Evolutionary conservation across 2,329 filamentous ascomycete species (phyloP).

Genomic region (Seiridium unicorne): DNA sequence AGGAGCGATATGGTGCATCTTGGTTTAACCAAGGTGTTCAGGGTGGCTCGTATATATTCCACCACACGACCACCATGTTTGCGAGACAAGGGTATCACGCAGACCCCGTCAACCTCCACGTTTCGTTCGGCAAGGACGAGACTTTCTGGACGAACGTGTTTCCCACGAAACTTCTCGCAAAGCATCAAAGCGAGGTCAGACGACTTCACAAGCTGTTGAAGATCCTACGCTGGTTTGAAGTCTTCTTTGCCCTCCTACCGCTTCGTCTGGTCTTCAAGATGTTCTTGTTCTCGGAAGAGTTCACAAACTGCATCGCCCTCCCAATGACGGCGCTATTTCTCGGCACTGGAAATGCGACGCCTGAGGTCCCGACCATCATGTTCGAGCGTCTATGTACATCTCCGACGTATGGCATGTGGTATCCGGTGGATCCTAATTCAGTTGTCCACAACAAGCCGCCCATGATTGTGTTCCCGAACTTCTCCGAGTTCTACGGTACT

Average conservation of each 20-base stretch:
- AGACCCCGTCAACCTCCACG: slow-evolving; percentile 53
- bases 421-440: slow-evolving; percentile 33
- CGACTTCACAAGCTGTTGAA: slow-evolving; percentile 48
- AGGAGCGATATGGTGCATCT: slow-evolving; percentile 55
- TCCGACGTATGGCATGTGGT: slow-evolving; percentile 60
- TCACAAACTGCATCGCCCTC: slow-evolving; percentile 25
- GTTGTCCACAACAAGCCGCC: slow-evolving; percentile 46
- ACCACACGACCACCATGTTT: slow-evolving; percentile 59
- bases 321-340: slow-evolving; percentile 36
- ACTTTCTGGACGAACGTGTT: slow-evolving; percentile 58
- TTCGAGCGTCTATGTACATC: slow-evolving; percentile 32
- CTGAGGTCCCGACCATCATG: slow-evolving; percentile 30
- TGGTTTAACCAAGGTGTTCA: slow-evolving; percentile 65
- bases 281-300: slow-evolving; percentile 30
- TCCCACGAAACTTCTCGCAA: slow-evolving; percentile 47
- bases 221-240: slow-evolving; percentile 49
- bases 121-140: slow-evolving; percentile 55
- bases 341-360: slow-evolving; percentile 31
- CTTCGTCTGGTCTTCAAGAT: slow-evolving; percentile 26
- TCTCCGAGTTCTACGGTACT: slow-evolving; percentile 51
- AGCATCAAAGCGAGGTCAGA: slow-evolving; percentile 48
- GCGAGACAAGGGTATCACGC: slow-evolving; percentile 52
- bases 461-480: slow-evolving; percentile 58
- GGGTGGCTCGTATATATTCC: slow-evolving; percentile 57
- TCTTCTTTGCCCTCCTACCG: slow-evolving; percentile 52